Evolutionary conservation across 2,329 filamentous ascomycete genomes (phyloP), one percentile per base, ranked within the genome.

Genomic region (Hyphodiscus sp.): DNA sequence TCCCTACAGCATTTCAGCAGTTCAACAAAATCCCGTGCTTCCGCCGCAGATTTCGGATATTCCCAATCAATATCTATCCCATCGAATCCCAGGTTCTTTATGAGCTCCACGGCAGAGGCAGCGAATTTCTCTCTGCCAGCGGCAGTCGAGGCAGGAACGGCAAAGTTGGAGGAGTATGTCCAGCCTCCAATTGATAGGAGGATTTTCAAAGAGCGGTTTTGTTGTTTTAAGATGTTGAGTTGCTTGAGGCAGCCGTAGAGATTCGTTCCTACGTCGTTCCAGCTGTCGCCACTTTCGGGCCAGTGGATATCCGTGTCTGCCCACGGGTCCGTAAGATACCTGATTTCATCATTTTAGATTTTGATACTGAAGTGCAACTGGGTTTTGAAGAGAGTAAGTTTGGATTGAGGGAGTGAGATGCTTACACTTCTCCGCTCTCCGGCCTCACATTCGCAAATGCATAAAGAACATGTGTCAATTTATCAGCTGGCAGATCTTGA

Each of bases 191-290:
- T 89, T 51, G 86, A 91, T 4, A 96, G 79, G 13, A 96, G 77
- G 2, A 94, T 76, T 70, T 96, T 96, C 57, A 96, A 76, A 61
- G 91, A 85, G 47, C 90, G 85, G 70, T 96, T 88, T 57, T 79
- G 76, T 59, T 82, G 81, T 75, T 96, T 96, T 45, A 91, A 79
- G 1, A 96, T 76, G 68, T 88, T 89, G 38, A 96, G 80, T 72
- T 96, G 90, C 74, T 96, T 96, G 59, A 94, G 70, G 68, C 88
- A 92, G 49, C 91, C 91, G 68, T 95, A 96, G 38, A 95, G 76
- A 69, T 96, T 95, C 56, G 79, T 87, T 47, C 89, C 90, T 0
- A 69, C 63, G 57, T 89, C 85, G 59, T 87, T 85, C 83, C 83
- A 86, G 46, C 76, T 81, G 67, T 86, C 83, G n/a, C 76, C 77